These are phyloP conservation scores for Plasmopara halstedii DNA, from an alignment of 352 stramenopile species.

Conservation along the genomic window DNA sequence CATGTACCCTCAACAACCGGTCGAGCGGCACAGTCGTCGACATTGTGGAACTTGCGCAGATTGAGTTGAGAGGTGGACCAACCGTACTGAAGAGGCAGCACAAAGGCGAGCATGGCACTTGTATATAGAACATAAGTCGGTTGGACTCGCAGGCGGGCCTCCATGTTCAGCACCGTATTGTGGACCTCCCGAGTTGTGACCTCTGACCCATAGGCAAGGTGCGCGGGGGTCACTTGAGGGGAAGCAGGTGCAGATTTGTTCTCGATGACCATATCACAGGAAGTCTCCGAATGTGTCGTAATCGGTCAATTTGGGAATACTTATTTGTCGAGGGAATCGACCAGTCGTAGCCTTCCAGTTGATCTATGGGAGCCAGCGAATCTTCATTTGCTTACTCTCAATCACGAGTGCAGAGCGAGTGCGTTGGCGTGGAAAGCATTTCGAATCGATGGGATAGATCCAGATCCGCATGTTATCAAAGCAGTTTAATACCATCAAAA, in stretches of 20 bases:
- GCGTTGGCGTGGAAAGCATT: conserved; percentile 1
- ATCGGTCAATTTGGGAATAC: conserved; percentile 16
- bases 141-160: conserved; percentile 12
- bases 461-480: background rate
- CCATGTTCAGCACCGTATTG: conserved; percentile 16
- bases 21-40: conserved; percentile 20
- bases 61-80: conserved; percentile 43
- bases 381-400: conserved; percentile 12
- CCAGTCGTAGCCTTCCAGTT: conserved; percentile 15
- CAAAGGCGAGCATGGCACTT: conserved; percentile 25
- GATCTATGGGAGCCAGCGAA: conserved; percentile 13
- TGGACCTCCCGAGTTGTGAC: conserved; percentile 15
- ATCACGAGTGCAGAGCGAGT: conserved; percentile 15
- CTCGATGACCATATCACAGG: conserved; percentile 8
- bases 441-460: conserved; percentile 3
- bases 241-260: conserved; percentile 17
- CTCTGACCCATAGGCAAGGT: conserved; percentile 13
- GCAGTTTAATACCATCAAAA: background rate
- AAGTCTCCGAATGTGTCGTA: conserved; percentile 3
- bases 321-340: background rate
- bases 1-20: conserved; percentile 26
- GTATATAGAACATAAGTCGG: conserved; percentile 31
- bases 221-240: conserved; percentile 1
- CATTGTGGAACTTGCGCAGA: conserved; percentile 35
- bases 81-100: conserved; percentile 33